Evolutionary conservation across 169 alveolate genomes (phyloP), one percentile per base, ranked within the genome.

Genomic region (Eimeria necatrix): DNA sequence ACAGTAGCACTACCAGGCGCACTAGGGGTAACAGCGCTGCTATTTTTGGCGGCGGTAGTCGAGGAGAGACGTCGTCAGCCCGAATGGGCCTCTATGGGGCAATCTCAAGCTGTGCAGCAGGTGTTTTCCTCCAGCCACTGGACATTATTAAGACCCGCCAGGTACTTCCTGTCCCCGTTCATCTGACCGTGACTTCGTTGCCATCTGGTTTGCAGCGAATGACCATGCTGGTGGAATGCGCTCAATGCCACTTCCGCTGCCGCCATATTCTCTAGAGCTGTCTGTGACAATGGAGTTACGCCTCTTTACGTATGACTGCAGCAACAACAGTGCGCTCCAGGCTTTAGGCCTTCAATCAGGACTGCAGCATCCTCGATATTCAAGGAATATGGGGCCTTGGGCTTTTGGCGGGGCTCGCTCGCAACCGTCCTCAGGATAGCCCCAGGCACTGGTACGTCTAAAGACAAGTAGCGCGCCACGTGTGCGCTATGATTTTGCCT

Each of bases 141-240:
- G 96, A 94, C 80, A 94, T 94, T 9, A 94, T 94, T 32, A 94
- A 94, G 70, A 94, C 96, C 20, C 95, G 85, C 24, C 96, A 94
- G 93, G 93, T 78, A 48, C 48, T 16, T 85, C 87, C 49, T 59
- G 6, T 20, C 4, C 22, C n/a, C 41, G 41, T 32, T 32, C 3
- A 32, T 0, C 41, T 32, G 41, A 2, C 41, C 41, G 41, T 32
- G 41, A 32, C 2, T 32, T 32, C 41, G 41, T 0, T 32, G 41
- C 2, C 41, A 32, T 32, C 41, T 32, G 41, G 41, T 32, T 18
- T 56, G 2, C 2, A 56, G 20, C 20, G 68, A 12, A 12, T 18
- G 22, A 0, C 0, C 68, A 12, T 56, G 68, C 68, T 56, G 68
- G 68, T 56, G 68, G 3, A 32, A 32, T 32, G 0, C 41, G 41